Percentiles rank a stretch among this genome's conserved stretches.
Conservation (phyloP, 768 basidiomycete genomes). For the Lenzites betulinus region DNA sequence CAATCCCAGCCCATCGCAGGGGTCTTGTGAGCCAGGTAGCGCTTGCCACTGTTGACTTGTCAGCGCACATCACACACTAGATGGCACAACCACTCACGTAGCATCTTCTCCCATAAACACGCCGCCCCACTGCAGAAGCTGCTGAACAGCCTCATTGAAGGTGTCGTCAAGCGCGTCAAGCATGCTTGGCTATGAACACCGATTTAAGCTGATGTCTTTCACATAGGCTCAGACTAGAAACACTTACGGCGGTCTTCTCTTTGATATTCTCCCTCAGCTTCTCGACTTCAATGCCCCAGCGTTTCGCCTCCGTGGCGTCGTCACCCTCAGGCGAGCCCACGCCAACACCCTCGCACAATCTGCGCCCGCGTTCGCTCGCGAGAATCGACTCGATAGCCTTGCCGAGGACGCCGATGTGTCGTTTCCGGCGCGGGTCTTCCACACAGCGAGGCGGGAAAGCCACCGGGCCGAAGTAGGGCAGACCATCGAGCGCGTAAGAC, state of each 20-base stretch:
- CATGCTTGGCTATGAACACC: conserved; percentile 49
- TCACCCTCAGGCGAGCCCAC: conserved; percentile 37
- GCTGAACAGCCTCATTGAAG: conserved; percentile 78
- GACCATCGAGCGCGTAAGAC: conserved; percentile 51
- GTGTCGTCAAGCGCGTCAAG: conserved; percentile 65
- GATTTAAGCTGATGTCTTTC: neutral
- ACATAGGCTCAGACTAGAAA: neutral
- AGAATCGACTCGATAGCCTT: conserved; percentile 68
- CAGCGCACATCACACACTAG: neutral
- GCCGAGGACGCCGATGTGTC: conserved; percentile 72
- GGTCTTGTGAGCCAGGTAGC: conserved; percentile 75
- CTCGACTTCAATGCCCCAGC: conserved; percentile 72
- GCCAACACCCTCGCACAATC: conserved; percentile 59
- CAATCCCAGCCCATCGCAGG: conserved; percentile 70
- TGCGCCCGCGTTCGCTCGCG: conserved; percentile 62
- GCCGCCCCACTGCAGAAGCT: conserved; percentile 73
- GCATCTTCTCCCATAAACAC: conserved; percentile 65
- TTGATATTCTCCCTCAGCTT: conserved; percentile 58
- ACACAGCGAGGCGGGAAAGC: conserved; percentile 75
- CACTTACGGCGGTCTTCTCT: conserved; percentile 45
- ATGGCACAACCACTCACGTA: conserved; percentile 48
- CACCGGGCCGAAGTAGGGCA: conserved; percentile 77
- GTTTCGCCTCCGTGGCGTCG: conserved; percentile 71
- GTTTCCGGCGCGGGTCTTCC: conserved; percentile 75
- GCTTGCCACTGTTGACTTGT: conserved; percentile 53